Evolutionary conservation across 2,329 filamentous ascomycete genomes (phyloP), one percentile per base, ranked within the genome.

Genomic region (Fusarium redolens): DNA sequence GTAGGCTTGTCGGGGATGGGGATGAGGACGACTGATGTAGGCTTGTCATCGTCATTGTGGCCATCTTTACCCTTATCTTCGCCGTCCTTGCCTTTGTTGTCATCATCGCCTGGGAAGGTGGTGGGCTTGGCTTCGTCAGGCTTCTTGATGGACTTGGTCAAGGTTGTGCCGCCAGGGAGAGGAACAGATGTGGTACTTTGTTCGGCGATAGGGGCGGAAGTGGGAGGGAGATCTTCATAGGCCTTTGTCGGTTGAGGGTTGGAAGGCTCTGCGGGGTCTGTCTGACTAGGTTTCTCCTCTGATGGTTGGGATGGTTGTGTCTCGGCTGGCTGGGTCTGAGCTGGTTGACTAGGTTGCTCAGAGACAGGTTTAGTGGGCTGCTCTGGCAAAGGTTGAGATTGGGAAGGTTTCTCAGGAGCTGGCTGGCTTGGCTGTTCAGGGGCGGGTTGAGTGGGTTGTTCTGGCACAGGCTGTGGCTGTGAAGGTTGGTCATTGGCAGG

Each of bases 131-230:
- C 65, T 13, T 73, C 64, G 22, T 67, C 68, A 11, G 78, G 77
- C 35, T 68, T 54, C 65, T 75, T 74, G 69, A 81, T 77, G 38
- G 78, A 74, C 37, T 79, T 77, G 35, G 73, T 78, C 68, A 80
- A 63, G 38, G 75, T 76, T 45, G 71, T 78, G 33, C 61, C 50
- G 6, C 64, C 64, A 5, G 68, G 47, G 18, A 65, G 54, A 51
- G 61, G 10, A 22, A 68, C 45, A n/a, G 67, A 40, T 15, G 68
- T 51, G 25, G 75, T 61, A 35, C 72, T 60, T 31, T 64, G 61
- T 35, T 68, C 65, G 9, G 55, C 31, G 30, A 59, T 47, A 20
- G 75, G 63, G 45, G 66, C 50, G 18, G 61, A 51, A 35, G 68
- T 66, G 30, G 70, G 65, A 20, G 44, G 69, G 11, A 58, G 61